These are phyloP conservation scores for Melampsora larici-populina DNA, from an alignment of 1,284 basidiomycete genomes.

Conservation along the genomic window DNA sequence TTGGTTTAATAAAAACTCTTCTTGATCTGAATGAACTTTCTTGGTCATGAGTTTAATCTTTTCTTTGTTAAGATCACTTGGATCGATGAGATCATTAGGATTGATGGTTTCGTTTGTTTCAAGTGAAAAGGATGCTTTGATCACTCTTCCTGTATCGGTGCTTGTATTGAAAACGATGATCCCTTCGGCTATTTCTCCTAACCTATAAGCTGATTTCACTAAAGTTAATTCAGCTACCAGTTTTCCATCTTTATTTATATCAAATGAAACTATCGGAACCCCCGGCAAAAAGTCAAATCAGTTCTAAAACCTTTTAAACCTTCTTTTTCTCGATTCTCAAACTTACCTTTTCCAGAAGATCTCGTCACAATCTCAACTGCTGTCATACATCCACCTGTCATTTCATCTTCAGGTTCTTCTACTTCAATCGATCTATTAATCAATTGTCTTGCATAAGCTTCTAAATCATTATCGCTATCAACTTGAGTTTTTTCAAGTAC, in stretches of 20 bases:
- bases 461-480: neutral
- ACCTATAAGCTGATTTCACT: constrained; percentile 77
- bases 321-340: too few relatives aligned
- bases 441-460: neutral
- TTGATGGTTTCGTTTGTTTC: constrained; percentile 81
- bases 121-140: constrained; percentile 73
- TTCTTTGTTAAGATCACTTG: neutral
- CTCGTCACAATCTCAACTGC: constrained; percentile 85
- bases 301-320: too few relatives aligned
- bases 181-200: constrained; percentile 83
- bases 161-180: constrained; percentile 72
- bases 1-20: constrained; percentile 68
- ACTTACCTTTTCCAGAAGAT: constrained; percentile 74
- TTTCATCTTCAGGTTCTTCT: neutral
- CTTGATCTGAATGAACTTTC: constrained; percentile 76
- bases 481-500: neutral
- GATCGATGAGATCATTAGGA: constrained; percentile 54
- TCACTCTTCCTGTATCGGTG: neutral
- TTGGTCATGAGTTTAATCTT: constrained; percentile 56
- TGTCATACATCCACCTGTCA: constrained; percentile 68
- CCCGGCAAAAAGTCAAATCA: too few relatives aligned
- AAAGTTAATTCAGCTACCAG: constrained; percentile 85
- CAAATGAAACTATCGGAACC: constrained; percentile 83
- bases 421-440: neutral
- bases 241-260: constrained; percentile 83